Evolutionary conservation across 495 filamentous ascomycete species (phyloP).

Genomic region (Penicillium malachiteum): DNA sequence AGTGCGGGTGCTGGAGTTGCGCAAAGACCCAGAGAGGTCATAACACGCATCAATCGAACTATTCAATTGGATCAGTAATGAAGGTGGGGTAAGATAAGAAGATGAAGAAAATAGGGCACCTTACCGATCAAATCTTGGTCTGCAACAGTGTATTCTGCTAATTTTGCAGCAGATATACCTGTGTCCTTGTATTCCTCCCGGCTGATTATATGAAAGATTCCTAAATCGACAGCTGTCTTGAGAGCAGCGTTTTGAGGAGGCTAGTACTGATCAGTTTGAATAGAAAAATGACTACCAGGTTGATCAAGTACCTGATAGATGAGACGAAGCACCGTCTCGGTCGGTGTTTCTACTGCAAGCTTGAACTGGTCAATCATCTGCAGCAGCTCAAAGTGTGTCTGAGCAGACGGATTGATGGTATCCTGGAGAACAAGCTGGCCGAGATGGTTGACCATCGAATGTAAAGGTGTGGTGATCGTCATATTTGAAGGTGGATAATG

Average conservation of each 20-base stretch:
- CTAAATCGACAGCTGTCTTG: slow-evolving; percentile 34
- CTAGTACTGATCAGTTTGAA: slow-evolving; percentile 17
- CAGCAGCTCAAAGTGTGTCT: slow-evolving; percentile 32
- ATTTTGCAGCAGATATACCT: slow-evolving; percentile 28
- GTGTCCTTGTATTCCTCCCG: slow-evolving; percentile 16
- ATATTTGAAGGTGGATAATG: slow-evolving; percentile 8
- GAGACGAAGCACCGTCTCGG: slow-evolving; percentile 35
- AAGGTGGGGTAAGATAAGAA: background rate
- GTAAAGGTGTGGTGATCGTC: slow-evolving; percentile 19
- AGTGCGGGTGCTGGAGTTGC: slow-evolving; percentile 19
- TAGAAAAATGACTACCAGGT: background rate
- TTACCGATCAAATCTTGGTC: slow-evolving; percentile 34
- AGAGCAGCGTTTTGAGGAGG: slow-evolving; percentile 43
- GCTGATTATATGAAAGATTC: slow-evolving; percentile 31
- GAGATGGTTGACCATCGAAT: slow-evolving; percentile 28
- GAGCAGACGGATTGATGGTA: slow-evolving; percentile 16
- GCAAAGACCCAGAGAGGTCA: slow-evolving; percentile 36
- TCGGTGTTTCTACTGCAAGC: slow-evolving; percentile 35
- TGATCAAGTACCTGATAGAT: slow-evolving; percentile 36
- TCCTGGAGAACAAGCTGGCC: slow-evolving; percentile 24
- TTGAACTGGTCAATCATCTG: slow-evolving; percentile 30
- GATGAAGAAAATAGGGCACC: background rate
- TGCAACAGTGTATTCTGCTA: slow-evolving; percentile 29
- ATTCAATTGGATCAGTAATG: background rate
- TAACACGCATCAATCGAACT: slow-evolving; percentile 44